A percentile compares a stretch with the other conserved stretches of the same genome.
phyloP scores from a whole-genome alignment of 106 monocot species.

The Acorus calamus region DNA sequence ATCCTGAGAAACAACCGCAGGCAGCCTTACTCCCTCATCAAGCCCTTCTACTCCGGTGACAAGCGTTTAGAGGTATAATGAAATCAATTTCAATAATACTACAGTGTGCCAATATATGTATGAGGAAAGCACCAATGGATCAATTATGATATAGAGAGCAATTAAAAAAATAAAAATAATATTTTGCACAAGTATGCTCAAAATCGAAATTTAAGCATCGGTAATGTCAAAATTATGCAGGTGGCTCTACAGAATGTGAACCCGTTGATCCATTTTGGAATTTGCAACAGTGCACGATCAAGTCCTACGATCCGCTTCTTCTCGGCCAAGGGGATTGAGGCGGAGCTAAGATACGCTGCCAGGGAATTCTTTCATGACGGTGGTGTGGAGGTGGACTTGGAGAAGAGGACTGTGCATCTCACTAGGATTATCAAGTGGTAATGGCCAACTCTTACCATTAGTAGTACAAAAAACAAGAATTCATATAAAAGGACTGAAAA shows the following conservation, averaged over 20 bases:
- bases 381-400: constrained; percentile 63
- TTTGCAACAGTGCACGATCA: constrained; percentile 66
- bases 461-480: no score
- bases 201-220: no score
- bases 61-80: constrained; percentile 47
- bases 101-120: no score
- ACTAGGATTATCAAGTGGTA: constrained; percentile 83
- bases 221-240: constrained; percentile 17
- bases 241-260: constrained; percentile 53
- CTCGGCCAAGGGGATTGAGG: constrained; percentile 53
- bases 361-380: constrained; percentile 71
- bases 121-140: no score
- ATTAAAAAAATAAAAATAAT: no score
- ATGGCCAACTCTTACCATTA: background rate
- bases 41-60: constrained; percentile 55
- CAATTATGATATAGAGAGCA: no score
- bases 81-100: no score
- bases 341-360: constrained; percentile 62
- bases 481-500: no score
- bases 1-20: constrained; percentile 77
- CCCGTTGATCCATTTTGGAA: constrained; percentile 83
- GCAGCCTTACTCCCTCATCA: constrained; percentile 63
- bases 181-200: no score
- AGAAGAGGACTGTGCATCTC: constrained; percentile 63
- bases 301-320: constrained; percentile 75